Base-by-base conservation (phyloP, 2,329 filamentous ascomycete species). In the Aspergillus nomiae region DNA sequence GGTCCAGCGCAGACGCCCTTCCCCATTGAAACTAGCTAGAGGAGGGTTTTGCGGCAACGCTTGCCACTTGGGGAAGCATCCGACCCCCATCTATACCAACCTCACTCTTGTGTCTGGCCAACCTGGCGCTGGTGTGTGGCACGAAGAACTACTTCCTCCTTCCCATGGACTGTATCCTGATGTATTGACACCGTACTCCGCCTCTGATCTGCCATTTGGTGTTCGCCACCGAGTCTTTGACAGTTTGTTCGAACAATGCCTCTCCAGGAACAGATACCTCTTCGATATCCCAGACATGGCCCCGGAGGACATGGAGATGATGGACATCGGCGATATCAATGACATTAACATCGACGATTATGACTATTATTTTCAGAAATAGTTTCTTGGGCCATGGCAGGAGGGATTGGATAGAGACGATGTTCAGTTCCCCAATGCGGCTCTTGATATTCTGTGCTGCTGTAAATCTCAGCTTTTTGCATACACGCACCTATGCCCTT, bases 231-330 rank as follows among this genome's bases (percentile, higher is more conserved):
- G 9, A n/a, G 19, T 61, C 8, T 43, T 61, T 32, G 41, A 53
- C 34, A 38, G 10, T 30, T 43, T 61, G 34, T 30, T 61, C 12
- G 43, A 54, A 16, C 32, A 56, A 28, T 61, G 55, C 43, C 38
- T 58, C 28, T 21, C 41, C 1, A 34, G 45, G 21, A 24, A 45
- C 8, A 28, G 45, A n/a, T 53, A 61, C 26, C 19, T 54, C n/a
- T 58, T 61, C 14, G 30, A 58, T 16, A 19, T 58, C 32, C 55
- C 60, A 45, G 46, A 26, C 14, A 48, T 38, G 45, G 48, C 16
- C 21, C 7, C 30, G 10, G 30, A 12, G 3, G 34, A 26, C 4
- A 38, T 28, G 10, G 59, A 56, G 12, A 32, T 56, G 32, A 56
- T 48, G 21, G 21, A 41, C 10, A 21, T 28, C 5, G 43, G 41